Conservation (phyloP, 2,329 filamentous ascomycete species). For the Hymenoscyphus fructigenus region DNA sequence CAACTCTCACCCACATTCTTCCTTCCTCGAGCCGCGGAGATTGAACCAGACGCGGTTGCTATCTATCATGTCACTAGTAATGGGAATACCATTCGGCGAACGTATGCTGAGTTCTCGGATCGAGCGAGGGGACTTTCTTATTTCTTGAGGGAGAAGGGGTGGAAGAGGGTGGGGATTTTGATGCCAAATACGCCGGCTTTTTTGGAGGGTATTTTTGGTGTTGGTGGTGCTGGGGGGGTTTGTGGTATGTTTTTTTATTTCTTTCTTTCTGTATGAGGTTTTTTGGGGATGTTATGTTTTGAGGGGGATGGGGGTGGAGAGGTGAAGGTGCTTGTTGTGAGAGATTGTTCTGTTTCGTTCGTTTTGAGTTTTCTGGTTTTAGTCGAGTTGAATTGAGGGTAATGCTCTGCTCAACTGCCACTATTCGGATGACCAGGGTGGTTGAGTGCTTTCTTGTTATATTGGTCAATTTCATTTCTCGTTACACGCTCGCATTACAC, state of each 20-base stretch:
- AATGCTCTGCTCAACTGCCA: too few relatives aligned
- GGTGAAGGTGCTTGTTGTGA: background rate
- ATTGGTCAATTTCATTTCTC: background rate
- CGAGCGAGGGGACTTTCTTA: conserved; percentile 86
- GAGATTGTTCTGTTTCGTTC: background rate
- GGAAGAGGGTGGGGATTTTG: conserved; percentile 79
- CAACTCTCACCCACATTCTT: conserved; percentile 86
- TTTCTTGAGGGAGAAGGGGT: conserved; percentile 72
- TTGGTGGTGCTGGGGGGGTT: conserved; percentile 77
- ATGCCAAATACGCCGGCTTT: conserved; percentile 94
- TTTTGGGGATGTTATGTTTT: background rate
- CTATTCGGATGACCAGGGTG: too few relatives aligned
- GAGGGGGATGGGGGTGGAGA: background rate
- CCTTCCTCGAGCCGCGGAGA: conserved; percentile 77
- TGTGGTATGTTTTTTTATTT: background rate
- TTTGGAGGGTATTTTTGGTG: conserved; percentile 84
- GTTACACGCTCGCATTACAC: background rate
- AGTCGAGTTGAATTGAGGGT: background rate
- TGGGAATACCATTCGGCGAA: conserved; percentile 68
- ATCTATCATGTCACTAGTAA: conserved; percentile 85
- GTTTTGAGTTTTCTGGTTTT: background rate
- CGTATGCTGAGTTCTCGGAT: conserved; percentile 80
- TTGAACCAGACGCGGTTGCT: conserved; percentile 82
- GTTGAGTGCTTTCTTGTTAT: background rate
- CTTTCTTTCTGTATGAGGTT: background rate